A percentile compares a stretch with the other conserved stretches of the same genome.
Evolutionary conservation across 2,329 filamentous ascomycete species (phyloP).

Genomic region (Lasiodiplodia sp.): DNA sequence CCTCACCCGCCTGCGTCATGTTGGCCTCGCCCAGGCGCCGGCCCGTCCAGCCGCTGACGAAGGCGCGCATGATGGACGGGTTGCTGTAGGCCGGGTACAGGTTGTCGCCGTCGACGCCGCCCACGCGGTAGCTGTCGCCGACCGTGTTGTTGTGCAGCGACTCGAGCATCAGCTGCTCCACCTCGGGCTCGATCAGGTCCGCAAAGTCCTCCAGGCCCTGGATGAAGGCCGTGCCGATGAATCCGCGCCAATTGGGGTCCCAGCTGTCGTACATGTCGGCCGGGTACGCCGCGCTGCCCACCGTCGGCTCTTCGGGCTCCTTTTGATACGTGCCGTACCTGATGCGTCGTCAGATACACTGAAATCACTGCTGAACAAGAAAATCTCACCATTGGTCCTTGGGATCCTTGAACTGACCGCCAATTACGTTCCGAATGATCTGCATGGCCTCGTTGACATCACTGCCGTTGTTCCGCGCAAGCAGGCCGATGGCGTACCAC

Average conservation of each 20-base stretch:
- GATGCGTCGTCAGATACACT: background rate
- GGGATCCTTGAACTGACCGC: conserved; percentile 60
- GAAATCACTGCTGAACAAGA: conserved; percentile 27
- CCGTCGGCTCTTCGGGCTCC: conserved; percentile 64
- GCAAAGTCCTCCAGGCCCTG: conserved; percentile 66
- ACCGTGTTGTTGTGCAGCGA: conserved; percentile 63
- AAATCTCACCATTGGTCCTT: conserved; percentile 60
- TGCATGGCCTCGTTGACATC: conserved; percentile 61
- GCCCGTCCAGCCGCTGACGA: conserved; percentile 67
- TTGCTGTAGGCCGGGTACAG: conserved; percentile 70
- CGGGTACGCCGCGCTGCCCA: conserved; percentile 61
- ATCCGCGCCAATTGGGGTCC: conserved; percentile 72
- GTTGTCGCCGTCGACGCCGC: conserved; percentile 66
- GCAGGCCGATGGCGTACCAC: conserved; percentile 67
- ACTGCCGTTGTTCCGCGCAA: conserved; percentile 61
- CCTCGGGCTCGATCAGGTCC: conserved; percentile 52
- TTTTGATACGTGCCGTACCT: conserved; percentile 61
- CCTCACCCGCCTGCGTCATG: conserved; percentile 65
- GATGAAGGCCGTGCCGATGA: conserved; percentile 66
- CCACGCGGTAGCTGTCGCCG: conserved; percentile 68
- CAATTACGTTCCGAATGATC: conserved; percentile 63
- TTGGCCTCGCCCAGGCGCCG: conserved; percentile 62
- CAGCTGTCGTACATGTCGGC: conserved; percentile 63
- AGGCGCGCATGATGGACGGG: conserved; percentile 68
- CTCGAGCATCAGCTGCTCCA: conserved; percentile 57